These are phyloP conservation scores for Chrysosporium keratinophilum DNA, from an alignment of 2,329 filamentous ascomycete genomes.

Conservation along the genomic window DNA sequence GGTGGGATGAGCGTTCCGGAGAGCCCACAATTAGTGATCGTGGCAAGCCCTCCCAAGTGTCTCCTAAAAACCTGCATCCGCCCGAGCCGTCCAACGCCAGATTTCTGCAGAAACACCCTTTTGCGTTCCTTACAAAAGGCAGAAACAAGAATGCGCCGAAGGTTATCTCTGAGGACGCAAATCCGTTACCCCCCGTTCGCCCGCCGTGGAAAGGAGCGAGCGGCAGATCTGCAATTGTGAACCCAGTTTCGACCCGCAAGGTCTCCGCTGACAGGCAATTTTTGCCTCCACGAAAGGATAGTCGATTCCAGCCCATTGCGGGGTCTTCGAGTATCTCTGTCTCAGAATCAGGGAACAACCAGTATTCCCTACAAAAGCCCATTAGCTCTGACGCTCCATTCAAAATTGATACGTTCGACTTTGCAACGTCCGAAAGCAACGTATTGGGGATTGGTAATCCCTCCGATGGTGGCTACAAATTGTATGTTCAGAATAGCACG, in stretches of 20 bases:
- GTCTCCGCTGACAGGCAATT: slow-evolving; percentile 23
- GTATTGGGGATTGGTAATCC: not conserved
- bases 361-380: not conserved
- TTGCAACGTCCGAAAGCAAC: not conserved
- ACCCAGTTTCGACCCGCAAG: slow-evolving; percentile 57
- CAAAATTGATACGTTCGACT: slow-evolving; percentile 6
- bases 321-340: not conserved
- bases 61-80: slow-evolving; percentile 37
- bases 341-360: too few species aligned
- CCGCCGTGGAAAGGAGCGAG: slow-evolving; percentile 62
- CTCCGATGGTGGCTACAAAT: not conserved
- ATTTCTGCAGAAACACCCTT: slow-evolving; percentile 21
- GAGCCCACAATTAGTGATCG: slow-evolving; percentile 51
- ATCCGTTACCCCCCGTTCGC: slow-evolving; percentile 39
- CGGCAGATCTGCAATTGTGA: slow-evolving; percentile 54
- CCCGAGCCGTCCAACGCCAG: slow-evolving; percentile 21
- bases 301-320: not conserved
- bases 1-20: slow-evolving; percentile 57
- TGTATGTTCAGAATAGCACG: not conserved
- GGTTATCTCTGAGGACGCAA: slow-evolving; percentile 22
- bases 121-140: slow-evolving; percentile 25
- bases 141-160: slow-evolving; percentile 30
- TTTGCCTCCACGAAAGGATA: slow-evolving; percentile 7
- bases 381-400: not conserved
- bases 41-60: slow-evolving; percentile 48